phyloP scores from a whole-genome alignment of 352 stramenopile genomes.

The Blastocystis sp. region DNA sequence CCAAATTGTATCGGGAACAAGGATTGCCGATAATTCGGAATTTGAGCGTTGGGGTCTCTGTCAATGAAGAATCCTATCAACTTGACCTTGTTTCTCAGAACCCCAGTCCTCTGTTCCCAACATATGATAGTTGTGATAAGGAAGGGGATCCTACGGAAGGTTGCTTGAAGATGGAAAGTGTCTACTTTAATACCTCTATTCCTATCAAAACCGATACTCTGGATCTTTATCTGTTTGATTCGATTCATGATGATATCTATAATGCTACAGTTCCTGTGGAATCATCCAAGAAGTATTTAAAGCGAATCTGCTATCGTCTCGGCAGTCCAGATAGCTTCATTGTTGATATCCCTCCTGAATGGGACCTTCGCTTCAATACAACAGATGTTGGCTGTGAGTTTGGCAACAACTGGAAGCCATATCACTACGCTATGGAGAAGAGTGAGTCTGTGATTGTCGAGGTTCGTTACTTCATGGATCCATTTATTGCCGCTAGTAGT shows the following conservation, averaged over 20 bases:
- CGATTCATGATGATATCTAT: background rate
- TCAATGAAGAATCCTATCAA: background rate
- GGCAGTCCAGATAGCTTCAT: background rate
- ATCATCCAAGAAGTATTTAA: background rate
- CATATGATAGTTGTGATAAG: background rate
- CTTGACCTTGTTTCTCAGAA: background rate
- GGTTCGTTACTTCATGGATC: slow-evolving; percentile 17
- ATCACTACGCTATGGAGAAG: background rate
- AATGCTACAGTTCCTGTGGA: background rate
- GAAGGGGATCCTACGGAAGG: background rate
- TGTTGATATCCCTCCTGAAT: background rate
- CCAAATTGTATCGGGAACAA: background rate
- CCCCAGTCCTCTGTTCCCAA: background rate
- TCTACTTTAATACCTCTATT: background rate
- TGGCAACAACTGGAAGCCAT: background rate
- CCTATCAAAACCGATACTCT: background rate
- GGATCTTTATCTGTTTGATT: background rate
- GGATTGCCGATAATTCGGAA: background rate
- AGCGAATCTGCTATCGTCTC: background rate
- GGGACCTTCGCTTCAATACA: background rate
- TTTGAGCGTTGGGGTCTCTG: background rate
- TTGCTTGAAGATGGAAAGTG: background rate
- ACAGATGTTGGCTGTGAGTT: background rate
- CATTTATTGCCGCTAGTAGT: background rate
- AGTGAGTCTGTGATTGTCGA: background rate